phyloP scores from a whole-genome alignment of 768 basidiomycete genomes.

The Amylocystis lapponica region DNA sequence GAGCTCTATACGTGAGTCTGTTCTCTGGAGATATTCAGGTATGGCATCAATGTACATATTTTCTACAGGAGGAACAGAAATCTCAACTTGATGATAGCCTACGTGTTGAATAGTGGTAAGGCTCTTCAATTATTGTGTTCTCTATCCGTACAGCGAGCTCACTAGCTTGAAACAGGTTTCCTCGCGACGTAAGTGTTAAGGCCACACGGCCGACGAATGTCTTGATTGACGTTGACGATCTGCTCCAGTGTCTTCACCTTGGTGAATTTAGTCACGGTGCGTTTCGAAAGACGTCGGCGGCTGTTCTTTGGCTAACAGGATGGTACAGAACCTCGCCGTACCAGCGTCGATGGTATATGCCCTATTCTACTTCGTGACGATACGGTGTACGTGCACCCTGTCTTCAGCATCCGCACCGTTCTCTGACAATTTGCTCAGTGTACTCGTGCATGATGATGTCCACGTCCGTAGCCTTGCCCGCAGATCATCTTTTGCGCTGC shows the following conservation, averaged over 20 bases:
- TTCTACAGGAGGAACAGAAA: not conserved
- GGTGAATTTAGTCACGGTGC: not conserved
- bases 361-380: no score
- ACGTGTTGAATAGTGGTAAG: not conserved
- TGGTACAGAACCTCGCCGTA: no score
- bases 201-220: not conserved
- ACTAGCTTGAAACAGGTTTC: not conserved
- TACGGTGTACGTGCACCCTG: no score
- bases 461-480: no score
- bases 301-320: no score
- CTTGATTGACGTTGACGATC: not conserved
- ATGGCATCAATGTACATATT: not conserved
- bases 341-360: no score
- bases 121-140: not conserved
- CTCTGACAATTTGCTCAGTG: no score
- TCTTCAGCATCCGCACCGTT: no score
- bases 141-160: not conserved
- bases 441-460: no score
- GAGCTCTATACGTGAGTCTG: not conserved
- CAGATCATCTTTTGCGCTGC: no score
- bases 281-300: no score
- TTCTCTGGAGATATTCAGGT: no score
- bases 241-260: not conserved
- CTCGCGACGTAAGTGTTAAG: not conserved
- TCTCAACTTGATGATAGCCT: not conserved